These are phyloP conservation scores for Cicer yamashitae DNA, from an alignment of 306 rosid species.

Conservation along the genomic window DNA sequence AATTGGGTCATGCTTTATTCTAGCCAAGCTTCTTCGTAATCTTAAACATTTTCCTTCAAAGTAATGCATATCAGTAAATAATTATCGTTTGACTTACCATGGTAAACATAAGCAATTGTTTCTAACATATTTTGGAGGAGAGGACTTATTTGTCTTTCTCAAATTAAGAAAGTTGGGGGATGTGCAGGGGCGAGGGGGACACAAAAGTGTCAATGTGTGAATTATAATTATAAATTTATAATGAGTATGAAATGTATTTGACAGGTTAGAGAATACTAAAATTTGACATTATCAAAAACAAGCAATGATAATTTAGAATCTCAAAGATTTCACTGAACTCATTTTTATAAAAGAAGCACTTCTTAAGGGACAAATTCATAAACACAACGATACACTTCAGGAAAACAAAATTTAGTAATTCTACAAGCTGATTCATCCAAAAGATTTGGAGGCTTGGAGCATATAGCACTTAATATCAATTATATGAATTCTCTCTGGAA, in stretches of 20 bases:
- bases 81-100: no score
- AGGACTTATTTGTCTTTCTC: no score
- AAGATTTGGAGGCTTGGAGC: neutral
- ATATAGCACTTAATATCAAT: slow-evolving; percentile 19
- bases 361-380: slow-evolving; percentile 2
- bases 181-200: no score
- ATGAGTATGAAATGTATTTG: neutral
- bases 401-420: slow-evolving; percentile 1
- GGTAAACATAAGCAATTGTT: no score
- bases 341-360: neutral
- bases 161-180: no score
- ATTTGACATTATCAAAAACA: neutral
- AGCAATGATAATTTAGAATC: neutral
- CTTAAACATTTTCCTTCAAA: no score
- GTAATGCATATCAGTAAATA: no score
- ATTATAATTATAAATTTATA: no score
- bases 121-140: no score
- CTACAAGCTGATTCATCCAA: neutral
- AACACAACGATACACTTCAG: neutral
- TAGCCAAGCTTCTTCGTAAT: no score
- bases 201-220: no score
- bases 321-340: neutral
- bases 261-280: neutral
- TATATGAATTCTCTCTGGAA: slow-evolving; percentile 9
- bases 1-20: no score